Evolutionary conservation across 2,329 filamentous ascomycete species (phyloP).

Genomic region (Cladosporium austrohemisphaericum): DNA sequence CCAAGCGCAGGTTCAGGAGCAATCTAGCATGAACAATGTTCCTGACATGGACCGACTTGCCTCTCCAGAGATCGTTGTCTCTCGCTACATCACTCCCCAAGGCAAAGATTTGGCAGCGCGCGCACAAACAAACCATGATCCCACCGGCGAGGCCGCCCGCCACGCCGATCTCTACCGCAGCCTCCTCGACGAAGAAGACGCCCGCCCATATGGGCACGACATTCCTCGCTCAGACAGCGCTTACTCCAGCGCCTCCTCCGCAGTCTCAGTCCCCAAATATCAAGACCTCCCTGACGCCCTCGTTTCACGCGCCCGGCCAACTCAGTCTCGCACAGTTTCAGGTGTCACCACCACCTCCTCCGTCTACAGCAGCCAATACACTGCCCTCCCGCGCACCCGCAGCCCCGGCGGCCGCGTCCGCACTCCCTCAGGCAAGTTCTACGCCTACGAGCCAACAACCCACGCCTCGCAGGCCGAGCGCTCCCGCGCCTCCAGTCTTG

Average conservation of each 20-base stretch:
- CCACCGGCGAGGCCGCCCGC: slow-evolving; percentile 18
- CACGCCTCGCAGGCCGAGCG: slow-evolving; percentile 25
- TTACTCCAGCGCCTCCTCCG: slow-evolving; percentile 9
- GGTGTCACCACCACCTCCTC: slow-evolving; percentile 16
- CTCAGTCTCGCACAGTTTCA: slow-evolving; percentile 19
- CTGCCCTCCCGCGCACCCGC: slow-evolving; percentile 9
- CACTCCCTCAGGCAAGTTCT: slow-evolving; percentile 22
- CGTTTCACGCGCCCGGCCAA: slow-evolving; percentile 5
- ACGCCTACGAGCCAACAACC: slow-evolving; percentile 23
- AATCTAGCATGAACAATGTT: too few relatives aligned
- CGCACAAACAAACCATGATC: slow-evolving; percentile 18
- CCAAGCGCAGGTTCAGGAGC: neutral
- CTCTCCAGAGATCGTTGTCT: slow-evolving; percentile 32
- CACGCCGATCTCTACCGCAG: slow-evolving; percentile 22
- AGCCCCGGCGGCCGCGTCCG: slow-evolving; percentile 17
- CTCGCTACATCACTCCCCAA: slow-evolving; percentile 32
- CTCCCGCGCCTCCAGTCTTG: slow-evolving; percentile 24
- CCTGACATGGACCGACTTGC: neutral
- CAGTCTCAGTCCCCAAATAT: neutral
- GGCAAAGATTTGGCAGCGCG: slow-evolving; percentile 20
- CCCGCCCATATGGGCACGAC: slow-evolving; percentile 16
- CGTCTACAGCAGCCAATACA: slow-evolving; percentile 11
- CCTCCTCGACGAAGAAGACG: slow-evolving; percentile 21
- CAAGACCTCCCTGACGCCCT: slow-evolving; percentile 1
- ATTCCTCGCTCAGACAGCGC: slow-evolving; percentile 19